Evolutionary conservation across 1,139 yeast species (phyloP).

Genomic region (Zygoascus hellenicus): DNA sequence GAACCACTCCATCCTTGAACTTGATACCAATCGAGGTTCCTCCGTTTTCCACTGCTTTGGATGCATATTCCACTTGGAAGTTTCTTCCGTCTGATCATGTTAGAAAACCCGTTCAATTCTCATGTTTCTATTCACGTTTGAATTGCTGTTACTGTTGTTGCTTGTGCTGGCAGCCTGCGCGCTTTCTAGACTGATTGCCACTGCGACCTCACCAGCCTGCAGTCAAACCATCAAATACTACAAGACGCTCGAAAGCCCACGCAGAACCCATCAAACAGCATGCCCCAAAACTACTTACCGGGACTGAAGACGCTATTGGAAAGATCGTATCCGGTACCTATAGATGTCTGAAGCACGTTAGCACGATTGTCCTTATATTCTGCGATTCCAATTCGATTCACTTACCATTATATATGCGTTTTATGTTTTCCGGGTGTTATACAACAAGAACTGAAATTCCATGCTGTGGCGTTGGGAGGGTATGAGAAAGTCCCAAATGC

Average conservation of each 20-base stretch:
- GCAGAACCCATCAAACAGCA: too few relatives aligned
- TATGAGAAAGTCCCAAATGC: too few relatives aligned
- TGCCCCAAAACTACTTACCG: constrained; percentile 23
- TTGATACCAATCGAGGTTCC: constrained; percentile 93
- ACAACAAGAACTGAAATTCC: too few relatives aligned
- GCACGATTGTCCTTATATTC: too few relatives aligned
- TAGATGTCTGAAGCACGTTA: constrained; percentile 58
- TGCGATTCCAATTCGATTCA: too few relatives aligned
- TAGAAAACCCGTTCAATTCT: constrained; percentile 2
- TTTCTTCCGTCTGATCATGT: constrained; percentile 73
- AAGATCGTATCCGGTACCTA: constrained; percentile 96
- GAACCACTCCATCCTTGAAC: constrained; percentile 85
- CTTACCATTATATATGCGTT: too few relatives aligned
- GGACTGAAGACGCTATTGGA: constrained; percentile 78
- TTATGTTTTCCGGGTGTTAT: too few relatives aligned
- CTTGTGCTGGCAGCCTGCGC: too few relatives aligned
- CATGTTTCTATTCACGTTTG: background rate
- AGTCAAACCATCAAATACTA: too few relatives aligned
- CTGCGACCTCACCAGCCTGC: constrained; percentile 1
- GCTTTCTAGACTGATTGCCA: constrained; percentile 2
- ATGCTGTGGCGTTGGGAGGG: too few relatives aligned
- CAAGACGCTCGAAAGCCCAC: too few relatives aligned
- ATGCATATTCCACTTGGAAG: constrained; percentile 97
- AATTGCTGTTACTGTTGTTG: too few relatives aligned
- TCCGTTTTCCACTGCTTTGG: constrained; percentile 96